Evolutionary conservation across 306 rosid species (phyloP).

Genomic region (Vicia villosa): DNA sequence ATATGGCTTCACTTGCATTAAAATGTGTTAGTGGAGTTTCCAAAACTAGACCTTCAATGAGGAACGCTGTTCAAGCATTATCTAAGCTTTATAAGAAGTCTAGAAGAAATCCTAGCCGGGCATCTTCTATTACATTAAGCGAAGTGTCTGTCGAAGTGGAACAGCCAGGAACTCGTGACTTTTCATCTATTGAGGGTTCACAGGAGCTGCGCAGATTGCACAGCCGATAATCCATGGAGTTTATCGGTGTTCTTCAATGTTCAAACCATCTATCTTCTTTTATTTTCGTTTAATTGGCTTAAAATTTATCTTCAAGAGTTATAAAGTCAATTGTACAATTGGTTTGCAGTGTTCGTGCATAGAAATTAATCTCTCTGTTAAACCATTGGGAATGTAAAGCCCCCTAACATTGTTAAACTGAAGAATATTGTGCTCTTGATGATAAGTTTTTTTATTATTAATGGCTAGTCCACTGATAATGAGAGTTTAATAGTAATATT

Average conservation of each 20-base stretch:
- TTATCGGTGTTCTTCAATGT: slow-evolving; percentile 12
- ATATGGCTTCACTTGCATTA: slow-evolving; percentile 49
- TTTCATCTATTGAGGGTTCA: slow-evolving; percentile 25
- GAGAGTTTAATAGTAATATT: neutral
- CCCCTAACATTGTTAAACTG: neutral
- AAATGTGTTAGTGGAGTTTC: slow-evolving; percentile 45
- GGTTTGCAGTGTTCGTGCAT: too few relatives aligned
- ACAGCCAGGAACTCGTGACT: slow-evolving; percentile 13
- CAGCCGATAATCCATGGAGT: slow-evolving; percentile 33
- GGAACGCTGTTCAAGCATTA: slow-evolving; percentile 36
- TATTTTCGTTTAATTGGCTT: slow-evolving; percentile 7
- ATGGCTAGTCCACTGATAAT: neutral
- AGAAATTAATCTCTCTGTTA: too few relatives aligned
- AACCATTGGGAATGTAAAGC: neutral
- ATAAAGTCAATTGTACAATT: too few relatives aligned
- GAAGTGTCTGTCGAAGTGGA: slow-evolving; percentile 34
- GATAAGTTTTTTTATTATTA: too few relatives aligned
- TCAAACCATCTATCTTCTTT: slow-evolving; percentile 12
- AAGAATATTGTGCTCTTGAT: too few relatives aligned
- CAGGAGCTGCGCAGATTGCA: slow-evolving; percentile 32
- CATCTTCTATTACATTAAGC: slow-evolving; percentile 15
- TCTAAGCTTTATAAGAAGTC: slow-evolving; percentile 38
- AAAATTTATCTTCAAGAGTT: neutral
- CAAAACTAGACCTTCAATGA: slow-evolving; percentile 40
- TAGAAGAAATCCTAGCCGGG: neutral